phyloP scores from a whole-genome alignment of 1,284 basidiomycete species.

The Sanguinoderma infundibulare region DNA sequence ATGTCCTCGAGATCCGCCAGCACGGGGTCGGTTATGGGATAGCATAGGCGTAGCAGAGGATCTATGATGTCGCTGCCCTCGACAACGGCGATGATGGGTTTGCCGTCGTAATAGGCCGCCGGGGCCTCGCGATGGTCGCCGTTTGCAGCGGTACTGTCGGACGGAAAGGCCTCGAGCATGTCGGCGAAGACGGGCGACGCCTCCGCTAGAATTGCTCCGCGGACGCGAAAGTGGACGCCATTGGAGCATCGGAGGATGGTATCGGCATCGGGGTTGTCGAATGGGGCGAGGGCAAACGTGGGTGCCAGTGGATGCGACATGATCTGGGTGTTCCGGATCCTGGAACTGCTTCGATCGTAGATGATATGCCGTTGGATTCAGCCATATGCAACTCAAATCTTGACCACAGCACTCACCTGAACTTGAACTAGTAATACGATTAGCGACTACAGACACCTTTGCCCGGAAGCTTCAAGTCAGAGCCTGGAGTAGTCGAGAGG shows the following conservation, averaged over 20 bases:
- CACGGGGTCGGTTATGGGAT: conserved; percentile 35
- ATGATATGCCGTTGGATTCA: background rate
- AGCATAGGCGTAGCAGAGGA: conserved; percentile 40
- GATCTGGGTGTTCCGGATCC: background rate
- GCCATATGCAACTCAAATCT: background rate
- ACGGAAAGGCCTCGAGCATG: background rate
- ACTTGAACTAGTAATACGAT: no score
- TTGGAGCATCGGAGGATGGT: conserved; percentile 11
- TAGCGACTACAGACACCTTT: background rate
- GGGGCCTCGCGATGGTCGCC: background rate
- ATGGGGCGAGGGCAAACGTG: background rate
- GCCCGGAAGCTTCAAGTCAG: no score
- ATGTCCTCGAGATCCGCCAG: conserved; percentile 6
- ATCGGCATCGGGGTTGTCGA: background rate
- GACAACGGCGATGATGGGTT: conserved; percentile 29
- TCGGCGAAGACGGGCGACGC: conserved; percentile 11
- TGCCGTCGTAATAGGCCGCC: background rate
- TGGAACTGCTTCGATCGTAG: background rate
- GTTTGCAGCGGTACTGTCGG: background rate
- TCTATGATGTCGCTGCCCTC: conserved; percentile 39
- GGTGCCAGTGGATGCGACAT: background rate
- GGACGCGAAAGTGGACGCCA: conserved; percentile 9
- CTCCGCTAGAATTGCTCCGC: conserved; percentile 8
- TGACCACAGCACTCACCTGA: background rate
- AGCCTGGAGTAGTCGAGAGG: no score